Base-by-base conservation (phyloP, 805 yeast genomes). In the Ogataea nonfermentans region DNA sequence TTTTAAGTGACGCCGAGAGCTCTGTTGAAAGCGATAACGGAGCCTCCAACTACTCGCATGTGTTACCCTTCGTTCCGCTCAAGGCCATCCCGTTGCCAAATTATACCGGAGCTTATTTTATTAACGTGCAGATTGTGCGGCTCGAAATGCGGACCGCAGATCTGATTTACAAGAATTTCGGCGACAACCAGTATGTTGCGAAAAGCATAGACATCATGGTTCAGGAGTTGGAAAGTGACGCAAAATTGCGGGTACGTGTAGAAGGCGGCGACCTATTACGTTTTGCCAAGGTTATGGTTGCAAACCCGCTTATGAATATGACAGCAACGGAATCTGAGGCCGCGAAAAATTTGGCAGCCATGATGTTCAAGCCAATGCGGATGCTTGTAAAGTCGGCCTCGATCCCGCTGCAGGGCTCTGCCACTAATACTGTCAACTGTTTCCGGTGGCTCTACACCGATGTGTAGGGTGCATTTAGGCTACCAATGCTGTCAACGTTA, bases 81-180 rank as follows among this genome's bases (percentile, higher is more conserved):
- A 4, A 27, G 9, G 27, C 25, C 6, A 37, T 37, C 12, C 41
- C 41, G 4, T 13, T 37, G 27, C 13, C 15, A n/a, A 19, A 27
- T 29, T 37, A 37, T 22, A 12, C 33, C 3, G 42, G 42, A 4
- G 32, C 42, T n/a, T 39, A 32, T 13, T 39, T 32, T 33, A 20
- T 39, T 8, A n/a, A 33, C 17, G 42, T 39, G 22, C 20, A 33
- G 22, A 24, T 39, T 4, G 17, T 26, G 26, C 32, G 36, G 31
- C 30, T 37, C 27, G 41, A 37, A 16, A 32, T 35, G 14, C 29
- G 41, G 14, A 14, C 36, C 7, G 29, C 12, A 11, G 41, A 37
- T 22, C 36, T 37, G 16, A 20, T 37, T 11, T 37, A 37, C 41
- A 31, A 22, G 15, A 32, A 20, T 17, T 24, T 37, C 15, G 25